These are phyloP conservation scores for Tetradesmus lagerheimii DNA, from an alignment of 139 green algal species.

Conservation along the genomic window DNA sequence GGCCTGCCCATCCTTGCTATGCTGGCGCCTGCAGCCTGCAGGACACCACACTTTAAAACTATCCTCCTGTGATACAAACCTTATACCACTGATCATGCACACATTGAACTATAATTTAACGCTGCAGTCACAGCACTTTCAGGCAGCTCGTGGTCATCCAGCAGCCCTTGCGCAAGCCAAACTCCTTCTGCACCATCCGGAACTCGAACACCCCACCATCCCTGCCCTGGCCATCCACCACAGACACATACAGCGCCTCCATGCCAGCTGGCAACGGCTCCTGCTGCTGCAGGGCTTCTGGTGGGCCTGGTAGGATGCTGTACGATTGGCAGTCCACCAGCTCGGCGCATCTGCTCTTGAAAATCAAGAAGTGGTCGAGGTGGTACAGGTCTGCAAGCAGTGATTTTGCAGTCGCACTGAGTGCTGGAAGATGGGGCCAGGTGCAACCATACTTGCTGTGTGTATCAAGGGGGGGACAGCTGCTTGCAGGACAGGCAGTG, in stretches of 20 bases:
- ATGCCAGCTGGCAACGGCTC: background rate
- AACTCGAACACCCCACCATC: constrained; percentile 52
- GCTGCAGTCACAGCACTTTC: constrained; percentile 20
- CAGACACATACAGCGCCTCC: constrained; percentile 39
- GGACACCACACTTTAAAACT: too few relatives aligned
- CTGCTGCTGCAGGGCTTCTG: background rate
- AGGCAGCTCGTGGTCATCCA: constrained; percentile 74
- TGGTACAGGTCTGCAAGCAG: constrained; percentile 75
- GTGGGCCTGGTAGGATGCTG: constrained; percentile 7
- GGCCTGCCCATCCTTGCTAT: too few relatives aligned
- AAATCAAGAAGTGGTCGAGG: constrained; percentile 82
- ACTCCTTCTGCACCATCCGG: constrained; percentile 52
- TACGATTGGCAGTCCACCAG: constrained; percentile 48
- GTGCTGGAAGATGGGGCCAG: background rate
- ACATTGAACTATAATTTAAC: too few relatives aligned
- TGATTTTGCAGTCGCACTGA: background rate
- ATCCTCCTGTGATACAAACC: too few relatives aligned
- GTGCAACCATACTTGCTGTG: too few relatives aligned
- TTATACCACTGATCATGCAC: too few relatives aligned
- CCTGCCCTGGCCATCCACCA: constrained; percentile 7
- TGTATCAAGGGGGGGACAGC: too few relatives aligned
- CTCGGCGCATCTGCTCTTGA: constrained; percentile 41
- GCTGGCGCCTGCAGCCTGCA: too few relatives aligned
- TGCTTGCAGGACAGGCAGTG: too few relatives aligned
- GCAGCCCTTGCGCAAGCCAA: constrained; percentile 65